A percentile compares a stretch with the other conserved stretches of the same genome.
Evolutionary conservation across 2,329 filamentous ascomycete species (phyloP).

Genomic region (Phyllosticta citrichinensis): DNA sequence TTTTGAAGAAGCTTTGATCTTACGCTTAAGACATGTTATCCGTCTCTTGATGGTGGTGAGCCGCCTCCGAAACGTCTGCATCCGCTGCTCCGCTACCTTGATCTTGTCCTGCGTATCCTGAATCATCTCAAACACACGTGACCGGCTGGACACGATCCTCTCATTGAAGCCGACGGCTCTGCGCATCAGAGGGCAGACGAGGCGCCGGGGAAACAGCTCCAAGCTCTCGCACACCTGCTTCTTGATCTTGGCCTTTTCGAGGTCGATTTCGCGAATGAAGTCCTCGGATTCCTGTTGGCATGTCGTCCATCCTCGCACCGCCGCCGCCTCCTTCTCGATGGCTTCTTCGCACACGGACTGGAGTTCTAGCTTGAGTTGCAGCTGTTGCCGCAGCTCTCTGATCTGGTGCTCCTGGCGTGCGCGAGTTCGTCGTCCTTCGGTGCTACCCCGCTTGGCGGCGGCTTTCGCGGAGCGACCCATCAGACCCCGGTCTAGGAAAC

Average conservation of each 20-base stretch:
- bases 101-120: constrained; percentile 1
- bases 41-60: constrained; percentile 2
- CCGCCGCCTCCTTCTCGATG: background rate
- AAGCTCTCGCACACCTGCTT: constrained; percentile 8
- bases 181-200: constrained; percentile 7
- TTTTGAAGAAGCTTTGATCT: constrained; percentile 1
- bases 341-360: background rate
- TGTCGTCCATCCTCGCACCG: constrained; percentile 2
- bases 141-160: constrained; percentile 4
- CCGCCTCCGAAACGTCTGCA: background rate
- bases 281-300: constrained; percentile 3
- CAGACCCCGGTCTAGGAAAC: background rate
- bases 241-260: constrained; percentile 6
- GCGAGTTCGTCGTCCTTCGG: background rate
- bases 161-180: constrained; percentile 6
- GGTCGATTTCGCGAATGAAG: constrained; percentile 6
- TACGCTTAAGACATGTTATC: background rate
- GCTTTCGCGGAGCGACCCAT: background rate
- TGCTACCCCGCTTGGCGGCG: background rate
- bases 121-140: constrained; percentile 6
- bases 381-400: background rate
- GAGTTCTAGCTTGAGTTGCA: background rate
- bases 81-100: background rate
- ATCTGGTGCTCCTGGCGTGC: background rate
- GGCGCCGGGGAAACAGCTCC: background rate